phyloP scores from a whole-genome alignment of 2,329 filamentous ascomycete genomes.

The Alternaria novae-zelandiae region DNA sequence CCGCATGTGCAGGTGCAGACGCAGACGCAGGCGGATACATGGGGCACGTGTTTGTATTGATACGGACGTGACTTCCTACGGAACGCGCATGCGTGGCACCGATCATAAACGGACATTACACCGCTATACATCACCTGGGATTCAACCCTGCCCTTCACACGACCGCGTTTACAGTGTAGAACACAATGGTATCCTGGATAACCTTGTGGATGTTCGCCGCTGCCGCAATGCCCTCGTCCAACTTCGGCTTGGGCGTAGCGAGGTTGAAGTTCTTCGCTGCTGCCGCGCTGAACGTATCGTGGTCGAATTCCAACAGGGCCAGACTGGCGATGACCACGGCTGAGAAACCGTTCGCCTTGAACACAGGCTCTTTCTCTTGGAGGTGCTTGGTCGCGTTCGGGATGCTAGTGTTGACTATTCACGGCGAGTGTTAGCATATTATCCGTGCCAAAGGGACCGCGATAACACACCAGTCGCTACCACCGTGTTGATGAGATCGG shows the following conservation, averaged over 20 bases:
- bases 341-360: conserved; percentile 14
- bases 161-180: conserved; percentile 7
- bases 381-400: conserved; percentile 15
- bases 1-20: not conserved
- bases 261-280: conserved; percentile 14
- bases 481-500: conserved; percentile 14
- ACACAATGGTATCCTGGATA: conserved; percentile 18
- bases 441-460: not conserved
- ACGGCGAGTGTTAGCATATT: not conserved
- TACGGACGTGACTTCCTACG: not conserved
- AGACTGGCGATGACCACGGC: conserved; percentile 21
- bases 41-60: not conserved
- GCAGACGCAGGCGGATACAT: not conserved
- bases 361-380: conserved; percentile 14
- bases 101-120: not conserved
- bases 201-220: conserved; percentile 25
- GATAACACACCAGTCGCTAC: conserved; percentile 11
- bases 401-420: conserved; percentile 20
- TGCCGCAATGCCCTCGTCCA: conserved; percentile 13
- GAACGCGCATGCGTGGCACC: not conserved
- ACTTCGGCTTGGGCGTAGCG: conserved; percentile 10
- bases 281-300: conserved; percentile 26
- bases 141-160: not conserved
- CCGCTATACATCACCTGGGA: not conserved
- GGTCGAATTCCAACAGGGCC: conserved; percentile 19